Evolutionary conservation across 139 green algal genomes (phyloP).

Genomic region (Coccomyxa sp.): DNA sequence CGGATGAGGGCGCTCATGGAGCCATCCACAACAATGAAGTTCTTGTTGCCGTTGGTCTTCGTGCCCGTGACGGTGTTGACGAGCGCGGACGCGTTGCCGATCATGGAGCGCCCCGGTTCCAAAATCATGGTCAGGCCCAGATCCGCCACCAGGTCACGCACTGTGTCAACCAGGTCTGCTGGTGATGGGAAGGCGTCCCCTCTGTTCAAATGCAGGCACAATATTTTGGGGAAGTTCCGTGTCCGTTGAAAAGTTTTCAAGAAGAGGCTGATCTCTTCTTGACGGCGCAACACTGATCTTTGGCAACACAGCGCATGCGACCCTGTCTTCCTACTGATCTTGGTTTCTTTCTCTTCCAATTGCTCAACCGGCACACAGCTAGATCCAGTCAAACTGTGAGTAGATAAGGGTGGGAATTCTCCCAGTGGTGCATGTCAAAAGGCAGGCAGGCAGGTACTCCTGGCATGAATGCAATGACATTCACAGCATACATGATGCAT

Average conservation of each 20-base stretch:
- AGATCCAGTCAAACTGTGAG: no score
- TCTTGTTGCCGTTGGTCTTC: constrained; percentile 97
- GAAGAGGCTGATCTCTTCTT: neutral
- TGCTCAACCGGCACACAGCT: no score
- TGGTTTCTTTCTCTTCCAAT: no score
- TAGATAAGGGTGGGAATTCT: no score
- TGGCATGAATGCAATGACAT: constrained; percentile 3
- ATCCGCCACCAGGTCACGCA: constrained; percentile 66
- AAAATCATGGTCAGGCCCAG: constrained; percentile 89
- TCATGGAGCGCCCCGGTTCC: constrained; percentile 91
- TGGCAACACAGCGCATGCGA: neutral
- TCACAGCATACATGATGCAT: neutral
- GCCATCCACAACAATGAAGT: constrained; percentile 95
- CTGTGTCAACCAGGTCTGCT: constrained; percentile 90
- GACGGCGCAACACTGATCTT: neutral
- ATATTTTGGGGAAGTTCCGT: neutral
- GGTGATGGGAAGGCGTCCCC: constrained; percentile 79
- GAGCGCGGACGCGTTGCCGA: constrained; percentile 74
- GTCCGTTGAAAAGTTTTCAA: neutral
- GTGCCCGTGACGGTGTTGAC: constrained; percentile 84
- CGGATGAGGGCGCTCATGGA: constrained; percentile 95
- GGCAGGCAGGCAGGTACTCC: neutral
- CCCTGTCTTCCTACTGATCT: no score
- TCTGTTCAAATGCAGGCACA: constrained; percentile 23
- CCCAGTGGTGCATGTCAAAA: no score